A percentile compares a stretch with the other conserved stretches of the same genome.
These are phyloP conservation scores for Strigomonas culicis DNA, from an alignment of 208 protist genomes.

Conservation along the genomic window DNA sequence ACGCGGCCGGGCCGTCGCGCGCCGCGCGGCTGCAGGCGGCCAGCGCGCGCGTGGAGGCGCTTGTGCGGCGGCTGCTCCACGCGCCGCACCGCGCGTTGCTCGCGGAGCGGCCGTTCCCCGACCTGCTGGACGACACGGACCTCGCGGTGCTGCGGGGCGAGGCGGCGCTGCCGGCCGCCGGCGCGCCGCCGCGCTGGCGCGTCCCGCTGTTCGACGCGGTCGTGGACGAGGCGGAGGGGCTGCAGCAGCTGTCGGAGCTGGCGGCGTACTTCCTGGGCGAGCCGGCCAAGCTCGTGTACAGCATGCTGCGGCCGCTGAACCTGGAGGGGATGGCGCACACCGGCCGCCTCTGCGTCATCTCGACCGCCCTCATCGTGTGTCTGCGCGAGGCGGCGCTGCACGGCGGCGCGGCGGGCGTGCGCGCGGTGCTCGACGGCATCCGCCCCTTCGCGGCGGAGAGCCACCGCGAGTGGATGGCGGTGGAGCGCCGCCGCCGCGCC, in stretches of 20 bases:
- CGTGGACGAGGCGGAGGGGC: slow-evolving; percentile 10
- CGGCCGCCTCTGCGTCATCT: slow-evolving; percentile 60
- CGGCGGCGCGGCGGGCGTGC: slow-evolving; percentile 20
- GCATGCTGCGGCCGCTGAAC: slow-evolving; percentile 49
- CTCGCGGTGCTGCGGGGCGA: slow-evolving; percentile 30
- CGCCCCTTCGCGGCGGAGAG: slow-evolving; percentile 27
- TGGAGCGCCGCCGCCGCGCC: not conserved
- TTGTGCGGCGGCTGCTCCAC: slow-evolving; percentile 31
- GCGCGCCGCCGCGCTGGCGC: slow-evolving; percentile 29
- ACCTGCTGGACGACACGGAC: slow-evolving; percentile 36
- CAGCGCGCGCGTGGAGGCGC: slow-evolving; percentile 27
- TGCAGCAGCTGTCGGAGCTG: slow-evolving; percentile 36
- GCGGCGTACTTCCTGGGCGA: slow-evolving; percentile 37
- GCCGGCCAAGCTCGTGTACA: slow-evolving; percentile 72
- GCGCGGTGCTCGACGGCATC: slow-evolving; percentile 28
- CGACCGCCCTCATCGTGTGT: slow-evolving; percentile 67
- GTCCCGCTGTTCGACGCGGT: slow-evolving; percentile 18
- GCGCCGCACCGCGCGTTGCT: slow-evolving; percentile 46
- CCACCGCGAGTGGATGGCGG: slow-evolving; percentile 32
- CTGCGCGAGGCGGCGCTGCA: slow-evolving; percentile 44
- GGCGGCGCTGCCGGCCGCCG: slow-evolving; percentile 28
- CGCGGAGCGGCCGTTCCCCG: slow-evolving; percentile 47
- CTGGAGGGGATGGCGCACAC: slow-evolving; percentile 62
- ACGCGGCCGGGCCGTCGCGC: not conserved
- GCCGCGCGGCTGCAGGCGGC: slow-evolving; percentile 6